phyloP scores from a whole-genome alignment of 768 basidiomycete genomes.

The Lyophyllum shimeji region DNA sequence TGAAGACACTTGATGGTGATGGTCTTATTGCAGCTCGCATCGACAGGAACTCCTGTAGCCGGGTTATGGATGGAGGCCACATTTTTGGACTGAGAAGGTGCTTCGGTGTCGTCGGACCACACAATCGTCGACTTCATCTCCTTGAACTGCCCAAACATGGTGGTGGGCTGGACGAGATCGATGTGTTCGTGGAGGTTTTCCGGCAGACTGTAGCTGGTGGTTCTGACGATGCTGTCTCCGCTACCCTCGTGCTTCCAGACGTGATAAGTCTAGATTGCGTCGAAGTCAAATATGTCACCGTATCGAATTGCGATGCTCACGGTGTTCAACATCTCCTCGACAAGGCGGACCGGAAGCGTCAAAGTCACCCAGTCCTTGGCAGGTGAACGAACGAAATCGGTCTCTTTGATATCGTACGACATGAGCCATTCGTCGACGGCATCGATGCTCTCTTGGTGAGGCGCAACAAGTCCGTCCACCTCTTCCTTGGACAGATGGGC shows the following conservation, averaged over 20 bases:
- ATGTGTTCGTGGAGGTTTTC: slow-evolving; percentile 54
- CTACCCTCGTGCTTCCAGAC: slow-evolving; percentile 51
- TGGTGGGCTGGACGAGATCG: slow-evolving; percentile 70
- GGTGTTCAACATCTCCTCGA: slow-evolving; percentile 69
- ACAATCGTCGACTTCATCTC: slow-evolving; percentile 42
- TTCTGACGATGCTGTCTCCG: slow-evolving; percentile 56
- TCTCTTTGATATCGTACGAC: slow-evolving; percentile 49
- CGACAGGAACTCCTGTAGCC: slow-evolving; percentile 37
- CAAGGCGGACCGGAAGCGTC: slow-evolving; percentile 53
- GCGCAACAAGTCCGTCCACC: slow-evolving; percentile 61
- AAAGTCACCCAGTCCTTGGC: slow-evolving; percentile 69
- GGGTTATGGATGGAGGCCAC: slow-evolving; percentile 16
- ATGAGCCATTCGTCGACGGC: slow-evolving; percentile 62
- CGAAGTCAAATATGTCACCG: not conserved
- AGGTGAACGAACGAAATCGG: slow-evolving; percentile 49
- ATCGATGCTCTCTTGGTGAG: slow-evolving; percentile 53
- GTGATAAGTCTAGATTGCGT: slow-evolving; percentile 52
- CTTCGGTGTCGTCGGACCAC: slow-evolving; percentile 20
- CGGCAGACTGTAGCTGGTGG: slow-evolving; percentile 66
- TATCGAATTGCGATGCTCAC: slow-evolving; percentile 4
- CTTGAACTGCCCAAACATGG: slow-evolving; percentile 58
- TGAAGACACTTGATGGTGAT: slow-evolving; percentile 54
- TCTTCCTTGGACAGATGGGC: slow-evolving; percentile 63
- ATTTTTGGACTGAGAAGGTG: slow-evolving; percentile 20
- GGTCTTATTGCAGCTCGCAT: slow-evolving; percentile 46